Conservation (phyloP, 352 stramenopile genomes). For the Pythium apleroticum region DNA sequence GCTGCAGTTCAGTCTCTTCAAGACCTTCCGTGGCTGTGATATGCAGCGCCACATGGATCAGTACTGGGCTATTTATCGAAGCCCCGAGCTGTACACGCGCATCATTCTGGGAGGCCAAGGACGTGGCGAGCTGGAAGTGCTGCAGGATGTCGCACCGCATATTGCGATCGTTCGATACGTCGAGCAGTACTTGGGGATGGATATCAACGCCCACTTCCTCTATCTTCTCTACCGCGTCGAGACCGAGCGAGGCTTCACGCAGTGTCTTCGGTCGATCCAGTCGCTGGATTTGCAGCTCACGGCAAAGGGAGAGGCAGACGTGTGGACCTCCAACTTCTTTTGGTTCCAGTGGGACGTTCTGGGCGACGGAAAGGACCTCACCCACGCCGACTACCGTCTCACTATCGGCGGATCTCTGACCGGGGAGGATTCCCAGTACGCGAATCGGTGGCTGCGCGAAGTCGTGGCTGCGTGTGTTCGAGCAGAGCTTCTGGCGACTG, state of each 20-base stretch:
- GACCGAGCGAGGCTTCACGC: conserved; percentile 13
- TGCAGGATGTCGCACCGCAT: conserved; percentile 16
- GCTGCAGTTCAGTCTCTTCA: conserved; percentile 2
- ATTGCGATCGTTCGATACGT: conserved; percentile 13
- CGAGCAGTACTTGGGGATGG: conserved; percentile 11
- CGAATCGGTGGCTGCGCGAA: not conserved
- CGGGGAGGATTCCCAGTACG: not conserved
- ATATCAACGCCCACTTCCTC: conserved; percentile 13
- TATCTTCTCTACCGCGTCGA: conserved; percentile 10
- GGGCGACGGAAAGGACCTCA: not conserved
- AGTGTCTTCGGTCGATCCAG: not conserved
- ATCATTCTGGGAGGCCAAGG: not conserved
- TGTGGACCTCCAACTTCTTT: conserved; percentile 10
- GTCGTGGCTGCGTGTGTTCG: not conserved
- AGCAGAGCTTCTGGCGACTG: too few relatives aligned
- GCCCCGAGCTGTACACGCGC: not conserved
- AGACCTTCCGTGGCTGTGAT: not conserved
- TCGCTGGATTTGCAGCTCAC: not conserved
- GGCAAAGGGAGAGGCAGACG: not conserved
- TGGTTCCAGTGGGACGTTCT: conserved; percentile 13
- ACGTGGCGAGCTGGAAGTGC: not conserved
- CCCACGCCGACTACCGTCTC: not conserved
- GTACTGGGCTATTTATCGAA: conserved; percentile 6
- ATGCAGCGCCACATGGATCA: not conserved
- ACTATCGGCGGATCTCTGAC: not conserved